A percentile compares a stretch with the other conserved stretches of the same genome.
These are phyloP conservation scores for Taiwanofungus camphoratus DNA, from an alignment of 1,284 basidiomycete species.

Conservation along the genomic window DNA sequence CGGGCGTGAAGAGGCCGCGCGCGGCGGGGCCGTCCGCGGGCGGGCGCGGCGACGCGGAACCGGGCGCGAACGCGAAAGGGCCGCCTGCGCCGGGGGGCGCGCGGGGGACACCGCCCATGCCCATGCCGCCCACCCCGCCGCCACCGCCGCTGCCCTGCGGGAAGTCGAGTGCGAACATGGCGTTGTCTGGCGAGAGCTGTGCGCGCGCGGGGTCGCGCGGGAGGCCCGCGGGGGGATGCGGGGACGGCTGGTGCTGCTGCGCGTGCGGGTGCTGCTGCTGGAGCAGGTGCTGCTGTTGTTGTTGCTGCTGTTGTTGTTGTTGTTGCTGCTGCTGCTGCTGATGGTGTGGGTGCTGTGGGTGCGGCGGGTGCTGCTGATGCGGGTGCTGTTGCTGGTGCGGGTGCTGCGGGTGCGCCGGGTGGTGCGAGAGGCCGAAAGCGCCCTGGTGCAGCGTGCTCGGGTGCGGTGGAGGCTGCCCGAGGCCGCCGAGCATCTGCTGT, in stretches of 20 bases:
- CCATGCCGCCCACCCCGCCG: too few relatives aligned
- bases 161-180: too few relatives aligned
- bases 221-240: too few relatives aligned
- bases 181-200: constrained; percentile 39
- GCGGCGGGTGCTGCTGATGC: constrained; percentile 30
- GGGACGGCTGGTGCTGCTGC: too few relatives aligned
- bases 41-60: constrained; percentile 39
- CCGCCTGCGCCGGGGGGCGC: too few relatives aligned
- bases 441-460: constrained; percentile 30
- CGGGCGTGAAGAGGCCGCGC: constrained; percentile 48
- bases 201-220: too few relatives aligned
- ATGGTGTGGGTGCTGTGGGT: constrained; percentile 35
- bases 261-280: too few relatives aligned
- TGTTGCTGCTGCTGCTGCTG: constrained; percentile 19
- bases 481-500: constrained; percentile 47
- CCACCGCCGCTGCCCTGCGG: too few relatives aligned
- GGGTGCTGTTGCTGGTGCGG: constrained; percentile 34
- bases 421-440: constrained; percentile 37
- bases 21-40: constrained; percentile 31
- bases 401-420: constrained; percentile 32
- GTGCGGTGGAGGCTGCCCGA: constrained; percentile 39
- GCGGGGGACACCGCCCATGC: too few relatives aligned
- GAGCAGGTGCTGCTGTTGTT: too few relatives aligned
- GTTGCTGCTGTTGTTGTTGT: too few relatives aligned
- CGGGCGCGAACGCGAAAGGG: constrained; percentile 37